Conservation (phyloP, 2,329 filamentous ascomycete genomes). For the Akanthomyces dipterigenus region DNA sequence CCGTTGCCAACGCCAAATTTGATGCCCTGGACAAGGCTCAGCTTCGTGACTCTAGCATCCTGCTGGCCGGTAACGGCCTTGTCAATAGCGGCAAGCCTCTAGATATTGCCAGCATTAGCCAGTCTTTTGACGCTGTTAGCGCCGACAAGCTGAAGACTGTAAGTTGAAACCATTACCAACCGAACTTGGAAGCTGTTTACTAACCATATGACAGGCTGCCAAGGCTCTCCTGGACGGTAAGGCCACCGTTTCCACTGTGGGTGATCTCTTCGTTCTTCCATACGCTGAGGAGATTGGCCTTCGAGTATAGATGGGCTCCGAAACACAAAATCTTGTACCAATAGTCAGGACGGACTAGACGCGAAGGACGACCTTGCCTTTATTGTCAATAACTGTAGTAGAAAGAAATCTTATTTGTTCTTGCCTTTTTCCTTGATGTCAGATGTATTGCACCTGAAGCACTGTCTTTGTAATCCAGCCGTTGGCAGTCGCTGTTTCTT, state of each 20-base stretch:
- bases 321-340: slow-evolving; percentile 35
- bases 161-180: slow-evolving; percentile 33
- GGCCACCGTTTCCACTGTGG: slow-evolving; percentile 82
- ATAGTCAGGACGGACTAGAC: slow-evolving; percentile 36
- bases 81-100: slow-evolving; percentile 76
- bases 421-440: neutral
- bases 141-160: slow-evolving; percentile 81
- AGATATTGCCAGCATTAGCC: slow-evolving; percentile 72
- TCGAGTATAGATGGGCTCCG: slow-evolving; percentile 64
- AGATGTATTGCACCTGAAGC: neutral
- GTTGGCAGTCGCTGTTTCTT: neutral
- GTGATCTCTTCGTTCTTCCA: slow-evolving; percentile 84
- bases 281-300: slow-evolving; percentile 92
- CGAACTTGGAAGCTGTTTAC: slow-evolving; percentile 3
- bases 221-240: slow-evolving; percentile 83
- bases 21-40: slow-evolving; percentile 77
- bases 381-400: slow-evolving; percentile 41
- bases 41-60: slow-evolving; percentile 67
- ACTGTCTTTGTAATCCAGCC: neutral
- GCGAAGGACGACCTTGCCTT: slow-evolving; percentile 28
- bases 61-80: slow-evolving; percentile 78
- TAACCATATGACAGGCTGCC: slow-evolving; percentile 57
- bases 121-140: slow-evolving; percentile 74
- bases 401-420: slow-evolving; percentile 26
- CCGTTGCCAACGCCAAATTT: slow-evolving; percentile 89